phyloP scores from a whole-genome alignment of 352 stramenopile species.

The Discostella stelligera region DNA sequence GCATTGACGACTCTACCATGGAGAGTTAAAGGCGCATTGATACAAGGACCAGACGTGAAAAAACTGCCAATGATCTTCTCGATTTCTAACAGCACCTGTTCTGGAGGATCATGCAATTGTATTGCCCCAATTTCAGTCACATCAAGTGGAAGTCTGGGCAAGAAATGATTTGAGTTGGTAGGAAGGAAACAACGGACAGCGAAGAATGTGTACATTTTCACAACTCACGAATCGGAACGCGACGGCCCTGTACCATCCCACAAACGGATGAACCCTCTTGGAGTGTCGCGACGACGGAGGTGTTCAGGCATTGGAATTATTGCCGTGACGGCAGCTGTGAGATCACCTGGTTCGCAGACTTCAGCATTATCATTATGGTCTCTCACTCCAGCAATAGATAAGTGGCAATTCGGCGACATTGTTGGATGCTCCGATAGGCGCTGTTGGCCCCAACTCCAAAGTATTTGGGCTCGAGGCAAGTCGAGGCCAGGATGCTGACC shows the following conservation, averaged over 20 bases:
- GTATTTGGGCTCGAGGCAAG: conserved; percentile 10
- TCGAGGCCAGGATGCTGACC: conserved; percentile 18
- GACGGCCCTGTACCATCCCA: conserved; percentile 79
- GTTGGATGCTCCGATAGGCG: conserved; percentile 50
- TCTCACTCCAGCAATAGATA: conserved; percentile 40
- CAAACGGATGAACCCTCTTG: conserved; percentile 68
- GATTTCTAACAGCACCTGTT: conserved; percentile 46
- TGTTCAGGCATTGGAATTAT: conserved; percentile 52
- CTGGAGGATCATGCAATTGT: conserved; percentile 38
- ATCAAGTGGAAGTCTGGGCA: conserved; percentile 24
- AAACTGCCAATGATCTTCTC: conserved; percentile 35
- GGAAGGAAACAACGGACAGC: background rate
- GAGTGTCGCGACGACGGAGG: conserved; percentile 33
- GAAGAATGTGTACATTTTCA: background rate
- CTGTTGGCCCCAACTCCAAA: conserved; percentile 63
- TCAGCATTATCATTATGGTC: conserved; percentile 25
- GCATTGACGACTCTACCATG: conserved; percentile 74
- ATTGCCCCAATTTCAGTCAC: conserved; percentile 1
- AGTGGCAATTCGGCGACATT: conserved; percentile 41
- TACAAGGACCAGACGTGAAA: conserved; percentile 12
- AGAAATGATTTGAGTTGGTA: background rate
- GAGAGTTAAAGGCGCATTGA: conserved; percentile 48
- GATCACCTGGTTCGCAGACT: conserved; percentile 48
- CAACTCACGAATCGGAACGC: conserved; percentile 59
- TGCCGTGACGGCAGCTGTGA: conserved; percentile 57